These are phyloP conservation scores for Fraxinus nigra DNA, from an alignment of 305 asterid species.

Conservation along the genomic window DNA sequence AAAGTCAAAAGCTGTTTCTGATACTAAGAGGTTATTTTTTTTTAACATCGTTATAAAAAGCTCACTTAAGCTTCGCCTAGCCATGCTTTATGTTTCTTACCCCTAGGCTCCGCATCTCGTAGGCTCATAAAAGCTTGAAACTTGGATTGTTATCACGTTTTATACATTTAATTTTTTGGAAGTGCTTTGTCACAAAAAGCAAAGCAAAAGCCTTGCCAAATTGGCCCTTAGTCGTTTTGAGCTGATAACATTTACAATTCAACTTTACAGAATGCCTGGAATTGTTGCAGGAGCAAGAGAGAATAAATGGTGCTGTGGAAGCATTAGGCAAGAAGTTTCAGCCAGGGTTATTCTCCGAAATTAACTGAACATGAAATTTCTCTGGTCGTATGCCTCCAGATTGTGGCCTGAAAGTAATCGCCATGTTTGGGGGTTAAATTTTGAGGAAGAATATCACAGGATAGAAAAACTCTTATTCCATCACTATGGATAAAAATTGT, in stretches of 20 bases:
- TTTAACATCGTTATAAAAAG: background rate
- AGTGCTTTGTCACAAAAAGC: background rate
- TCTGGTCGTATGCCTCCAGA: background rate
- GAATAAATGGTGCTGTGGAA: constrained; percentile 59
- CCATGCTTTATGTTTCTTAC: background rate
- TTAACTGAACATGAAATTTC: constrained; percentile 17
- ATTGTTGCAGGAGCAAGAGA: constrained; percentile 53
- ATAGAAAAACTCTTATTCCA: background rate
- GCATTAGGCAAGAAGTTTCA: constrained; percentile 52
- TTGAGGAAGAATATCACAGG: background rate
- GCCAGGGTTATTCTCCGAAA: constrained; percentile 41
- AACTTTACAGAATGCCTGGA: background rate
- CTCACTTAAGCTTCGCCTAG: background rate
- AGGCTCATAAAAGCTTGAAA: background rate
- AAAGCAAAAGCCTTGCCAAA: background rate
- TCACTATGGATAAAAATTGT: background rate
- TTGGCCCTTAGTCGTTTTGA: background rate
- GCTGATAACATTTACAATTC: background rate
- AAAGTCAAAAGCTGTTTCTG: background rate
- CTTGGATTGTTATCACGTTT: background rate
- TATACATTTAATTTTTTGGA: background rate
- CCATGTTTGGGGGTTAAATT: background rate
- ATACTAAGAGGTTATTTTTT: background rate
- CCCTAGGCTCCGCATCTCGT: background rate
- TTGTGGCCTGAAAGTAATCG: background rate